Conservation (phyloP, 345 rosid species). For the Aurinia saxatilis region DNA sequence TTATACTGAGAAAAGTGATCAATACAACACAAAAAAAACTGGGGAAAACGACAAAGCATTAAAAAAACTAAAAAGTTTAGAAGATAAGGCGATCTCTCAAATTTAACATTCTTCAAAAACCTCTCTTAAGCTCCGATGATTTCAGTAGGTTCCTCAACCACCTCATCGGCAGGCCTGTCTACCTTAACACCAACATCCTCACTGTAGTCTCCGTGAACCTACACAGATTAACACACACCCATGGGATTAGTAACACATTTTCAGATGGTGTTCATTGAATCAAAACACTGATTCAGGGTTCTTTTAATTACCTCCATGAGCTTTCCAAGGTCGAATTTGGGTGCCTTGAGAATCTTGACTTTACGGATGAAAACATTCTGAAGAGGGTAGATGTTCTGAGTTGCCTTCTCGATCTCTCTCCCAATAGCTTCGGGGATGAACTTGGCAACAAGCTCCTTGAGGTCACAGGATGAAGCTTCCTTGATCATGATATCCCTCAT, state of each 20-base stretch:
- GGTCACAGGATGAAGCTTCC: conserved; percentile 82
- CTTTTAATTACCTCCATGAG: conserved; percentile 68
- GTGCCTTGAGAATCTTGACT: conserved; percentile 90
- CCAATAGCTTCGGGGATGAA: conserved; percentile 87
- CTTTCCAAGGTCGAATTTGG: conserved; percentile 97
- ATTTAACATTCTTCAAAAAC: conserved; percentile 1
- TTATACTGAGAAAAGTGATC: conserved; percentile 7
- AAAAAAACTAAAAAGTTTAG: not conserved
- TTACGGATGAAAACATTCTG: conserved; percentile 88
- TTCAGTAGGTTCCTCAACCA: conserved; percentile 54
- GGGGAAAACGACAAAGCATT: conserved; percentile 1
- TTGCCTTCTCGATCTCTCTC: conserved; percentile 83
- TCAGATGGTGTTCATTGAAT: no score
- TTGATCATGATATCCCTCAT: conserved; percentile 86
- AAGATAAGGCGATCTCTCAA: not conserved
- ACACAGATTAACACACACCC: not conserved
- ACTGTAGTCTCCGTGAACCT: conserved; percentile 85
- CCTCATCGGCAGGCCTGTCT: conserved; percentile 79
- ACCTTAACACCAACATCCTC: conserved; percentile 81
- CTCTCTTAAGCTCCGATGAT: conserved; percentile 45
- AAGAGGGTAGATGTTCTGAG: conserved; percentile 68
- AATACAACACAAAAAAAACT: not conserved
- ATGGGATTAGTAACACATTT: not conserved
- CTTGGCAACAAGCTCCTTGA: conserved; percentile 78
- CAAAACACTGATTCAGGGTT: no score